Conservation (phyloP, 768 basidiomycete genomes). For the Pleurotus djamor region DNA sequence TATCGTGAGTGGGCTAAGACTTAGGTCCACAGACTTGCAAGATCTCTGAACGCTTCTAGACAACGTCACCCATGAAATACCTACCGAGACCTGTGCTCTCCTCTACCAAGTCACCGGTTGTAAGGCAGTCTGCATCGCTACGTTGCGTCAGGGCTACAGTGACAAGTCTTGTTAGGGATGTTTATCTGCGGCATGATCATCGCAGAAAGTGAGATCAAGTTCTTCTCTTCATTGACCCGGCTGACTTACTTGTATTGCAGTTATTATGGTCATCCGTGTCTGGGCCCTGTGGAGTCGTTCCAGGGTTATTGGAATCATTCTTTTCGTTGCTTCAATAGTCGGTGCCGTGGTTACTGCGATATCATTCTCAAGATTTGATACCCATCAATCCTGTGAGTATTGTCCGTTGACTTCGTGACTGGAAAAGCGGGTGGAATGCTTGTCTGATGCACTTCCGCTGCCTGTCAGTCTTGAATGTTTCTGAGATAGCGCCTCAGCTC, state of each 20-base stretch:
- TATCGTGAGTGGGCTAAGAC: neutral
- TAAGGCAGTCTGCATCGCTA: neutral
- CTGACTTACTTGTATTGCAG: neutral
- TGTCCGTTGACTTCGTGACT: neutral
- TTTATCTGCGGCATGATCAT: neutral
- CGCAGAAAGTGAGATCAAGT: neutral
- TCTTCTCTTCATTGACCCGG: neutral
- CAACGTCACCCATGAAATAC: neutral
- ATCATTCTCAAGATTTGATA: neutral
- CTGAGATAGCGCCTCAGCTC: neutral
- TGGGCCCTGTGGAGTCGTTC: neutral
- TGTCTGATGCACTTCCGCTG: neutral
- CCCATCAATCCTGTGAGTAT: neutral
- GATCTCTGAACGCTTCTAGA: neutral
- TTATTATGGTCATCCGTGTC: neutral
- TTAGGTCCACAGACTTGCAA: neutral
- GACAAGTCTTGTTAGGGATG: neutral
- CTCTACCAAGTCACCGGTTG: conserved; percentile 2
- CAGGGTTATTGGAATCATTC: neutral
- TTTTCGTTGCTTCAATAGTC: neutral
- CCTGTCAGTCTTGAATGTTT: neutral
- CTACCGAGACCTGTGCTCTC: neutral
- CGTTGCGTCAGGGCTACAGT: no score
- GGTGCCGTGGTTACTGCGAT: neutral
- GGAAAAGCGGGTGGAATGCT: neutral